Evolutionary conservation across 495 filamentous ascomycete species (phyloP).

Genomic region (Aspergillus olivimuriae): DNA sequence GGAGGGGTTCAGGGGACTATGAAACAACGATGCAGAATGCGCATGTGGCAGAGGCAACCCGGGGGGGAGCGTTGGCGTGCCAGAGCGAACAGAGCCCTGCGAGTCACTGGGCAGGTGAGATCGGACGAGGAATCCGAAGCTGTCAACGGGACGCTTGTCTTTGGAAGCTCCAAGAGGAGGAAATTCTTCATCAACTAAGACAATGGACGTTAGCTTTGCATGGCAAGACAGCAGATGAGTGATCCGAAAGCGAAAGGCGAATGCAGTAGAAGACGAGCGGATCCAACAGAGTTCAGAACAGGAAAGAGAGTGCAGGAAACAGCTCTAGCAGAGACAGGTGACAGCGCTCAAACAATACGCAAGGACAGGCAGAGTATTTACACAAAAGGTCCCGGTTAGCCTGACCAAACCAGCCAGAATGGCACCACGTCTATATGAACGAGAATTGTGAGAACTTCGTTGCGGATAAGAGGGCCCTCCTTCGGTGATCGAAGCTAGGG

Average conservation of each 20-base stretch:
- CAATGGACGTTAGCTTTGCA: conserved; percentile 19
- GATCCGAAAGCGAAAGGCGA: conserved; percentile 1
- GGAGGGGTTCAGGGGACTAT: conserved; percentile 27
- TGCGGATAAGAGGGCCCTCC: conserved; percentile 45
- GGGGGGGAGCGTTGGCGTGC: conserved; percentile 58
- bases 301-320: conserved; percentile 6
- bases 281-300: conserved; percentile 7
- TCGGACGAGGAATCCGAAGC: conserved; percentile 40
- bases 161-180: conserved; percentile 40
- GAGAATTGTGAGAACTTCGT: conserved; percentile 47
- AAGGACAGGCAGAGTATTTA: conserved; percentile 31
- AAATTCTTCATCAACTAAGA: conserved; percentile 46
- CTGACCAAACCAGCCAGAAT: conserved; percentile 28
- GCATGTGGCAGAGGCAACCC: conserved; percentile 54
- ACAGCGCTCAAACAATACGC: conserved; percentile 23
- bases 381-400: conserved; percentile 22
- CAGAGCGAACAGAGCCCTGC: conserved; percentile 29
- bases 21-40: conserved; percentile 42
- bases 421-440: conserved; percentile 38
- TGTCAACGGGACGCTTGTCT: conserved; percentile 32
- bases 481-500: conserved; percentile 41
- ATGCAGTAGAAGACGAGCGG: conserved; percentile 6
- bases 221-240: conserved; percentile 3
- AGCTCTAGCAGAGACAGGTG: not conserved
- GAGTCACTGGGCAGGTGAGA: conserved; percentile 34